These are phyloP conservation scores for Coemansia sp. DNA, from an alignment of 192 early-diverging fungal genomes.

Conservation along the genomic window DNA sequence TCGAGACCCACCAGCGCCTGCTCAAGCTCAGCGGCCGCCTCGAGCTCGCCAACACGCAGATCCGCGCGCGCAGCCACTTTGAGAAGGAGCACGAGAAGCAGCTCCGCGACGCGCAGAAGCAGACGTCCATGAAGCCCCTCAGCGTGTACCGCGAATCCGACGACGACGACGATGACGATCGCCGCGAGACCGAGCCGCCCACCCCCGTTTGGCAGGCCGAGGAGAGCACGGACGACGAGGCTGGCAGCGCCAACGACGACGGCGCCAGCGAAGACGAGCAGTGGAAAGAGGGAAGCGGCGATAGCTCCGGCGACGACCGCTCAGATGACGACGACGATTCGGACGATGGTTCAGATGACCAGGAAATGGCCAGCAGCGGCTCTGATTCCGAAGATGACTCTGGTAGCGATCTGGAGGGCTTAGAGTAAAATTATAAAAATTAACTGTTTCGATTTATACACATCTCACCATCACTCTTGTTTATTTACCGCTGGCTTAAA, in stretches of 20 bases:
- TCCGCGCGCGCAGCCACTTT: conserved; percentile 20
- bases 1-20: conserved; percentile 32
- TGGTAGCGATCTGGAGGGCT: background rate
- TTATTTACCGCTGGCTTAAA: too few relatives aligned
- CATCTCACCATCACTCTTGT: too few relatives aligned
- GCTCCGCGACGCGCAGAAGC: conserved; percentile 8
- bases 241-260: conserved; percentile 1
- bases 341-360: too few relatives aligned
- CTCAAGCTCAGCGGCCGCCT: conserved; percentile 38
- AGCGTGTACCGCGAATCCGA: conserved; percentile 36
- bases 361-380: conserved; percentile 6
- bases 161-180: background rate
- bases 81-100: conserved; percentile 18
- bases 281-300: conserved; percentile 18
- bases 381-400: background rate
- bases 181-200: conserved; percentile 9
- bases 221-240: conserved; percentile 35
- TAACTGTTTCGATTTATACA: too few relatives aligned
- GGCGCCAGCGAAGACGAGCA: conserved; percentile 16
- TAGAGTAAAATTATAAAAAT: background rate
- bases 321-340: too few relatives aligned
- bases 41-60: conserved; percentile 43
- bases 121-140: conserved; percentile 26
- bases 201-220: conserved; percentile 49
- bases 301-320: too few relatives aligned